Evolutionary conservation across 495 filamentous ascomycete species (phyloP).

Genomic region (Trichoderma erinaceum): DNA sequence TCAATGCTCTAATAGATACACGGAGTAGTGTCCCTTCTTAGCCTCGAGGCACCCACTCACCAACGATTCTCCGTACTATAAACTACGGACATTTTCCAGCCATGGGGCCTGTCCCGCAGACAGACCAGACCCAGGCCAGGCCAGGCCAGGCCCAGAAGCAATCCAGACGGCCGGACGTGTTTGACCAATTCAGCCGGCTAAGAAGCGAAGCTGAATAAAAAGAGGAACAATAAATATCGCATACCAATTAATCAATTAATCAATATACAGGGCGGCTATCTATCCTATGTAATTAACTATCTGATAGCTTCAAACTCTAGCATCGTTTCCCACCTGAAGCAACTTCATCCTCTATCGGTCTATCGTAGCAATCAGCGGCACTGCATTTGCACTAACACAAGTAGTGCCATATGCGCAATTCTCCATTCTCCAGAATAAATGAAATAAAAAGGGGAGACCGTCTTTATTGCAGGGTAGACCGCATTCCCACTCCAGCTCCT

Average conservation of each 20-base stretch:
- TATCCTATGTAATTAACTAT: no score
- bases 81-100: slow-evolving; percentile 3
- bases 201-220: background rate
- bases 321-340: slow-evolving; percentile 5
- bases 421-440: no score
- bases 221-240: background rate
- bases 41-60: background rate
- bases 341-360: background rate
- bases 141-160: no score
- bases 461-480: background rate
- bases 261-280: no score
- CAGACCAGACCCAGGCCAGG: background rate
- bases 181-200: background rate
- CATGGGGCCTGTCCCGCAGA: background rate
- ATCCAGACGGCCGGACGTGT: background rate
- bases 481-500: background rate
- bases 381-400: no score
- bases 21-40: background rate
- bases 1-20: background rate
- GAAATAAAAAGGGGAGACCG: background rate
- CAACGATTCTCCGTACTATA: background rate
- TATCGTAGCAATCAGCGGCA: background rate
- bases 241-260: background rate
- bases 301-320: slow-evolving; percentile 1
- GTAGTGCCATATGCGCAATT: no score